Conservation (phyloP, 345 rosid species). For the Psidium friedrichsthalianum region DNA sequence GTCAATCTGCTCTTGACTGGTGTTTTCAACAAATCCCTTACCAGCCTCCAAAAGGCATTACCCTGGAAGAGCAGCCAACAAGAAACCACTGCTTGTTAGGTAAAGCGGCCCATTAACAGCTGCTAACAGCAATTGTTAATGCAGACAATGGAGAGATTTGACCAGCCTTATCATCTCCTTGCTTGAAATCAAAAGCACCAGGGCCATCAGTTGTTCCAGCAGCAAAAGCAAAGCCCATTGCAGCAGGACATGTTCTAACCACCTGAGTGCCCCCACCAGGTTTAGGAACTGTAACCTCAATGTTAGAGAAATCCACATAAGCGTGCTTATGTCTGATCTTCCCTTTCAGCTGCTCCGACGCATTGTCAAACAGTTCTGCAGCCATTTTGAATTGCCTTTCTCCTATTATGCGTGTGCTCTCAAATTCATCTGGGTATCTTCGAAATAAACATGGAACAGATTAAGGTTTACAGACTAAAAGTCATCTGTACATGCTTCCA, state of each 20-base stretch:
- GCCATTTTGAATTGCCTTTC: slow-evolving; percentile 85
- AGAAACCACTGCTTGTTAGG: background rate
- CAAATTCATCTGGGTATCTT: slow-evolving; percentile 92
- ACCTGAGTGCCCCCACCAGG: slow-evolving; percentile 32
- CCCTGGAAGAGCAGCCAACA: slow-evolving; percentile 29
- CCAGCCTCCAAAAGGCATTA: slow-evolving; percentile 57
- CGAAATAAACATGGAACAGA: slow-evolving; percentile 1
- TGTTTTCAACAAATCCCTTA: slow-evolving; percentile 43
- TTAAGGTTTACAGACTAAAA: slow-evolving; percentile 11
- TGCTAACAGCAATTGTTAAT: background rate
- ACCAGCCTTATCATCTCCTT: slow-evolving; percentile 62
- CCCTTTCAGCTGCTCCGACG: slow-evolving; percentile 70
- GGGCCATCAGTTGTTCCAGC: slow-evolving; percentile 88
- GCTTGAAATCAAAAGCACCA: slow-evolving; percentile 76
- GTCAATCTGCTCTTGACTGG: slow-evolving; percentile 37
- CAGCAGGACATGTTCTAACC: slow-evolving; percentile 70
- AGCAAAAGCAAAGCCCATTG: slow-evolving; percentile 75
- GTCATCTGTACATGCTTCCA: background rate
- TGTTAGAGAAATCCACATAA: slow-evolving; percentile 66
- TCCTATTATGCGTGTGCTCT: slow-evolving; percentile 87
- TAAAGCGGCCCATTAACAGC: background rate
- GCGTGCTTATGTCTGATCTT: slow-evolving; percentile 71
- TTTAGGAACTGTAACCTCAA: slow-evolving; percentile 36
- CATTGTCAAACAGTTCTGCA: slow-evolving; percentile 62
- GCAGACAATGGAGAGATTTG: background rate